Base-by-base conservation (phyloP, 2,329 filamentous ascomycete species). In the Stagonosporopsis tanaceti region DNA sequence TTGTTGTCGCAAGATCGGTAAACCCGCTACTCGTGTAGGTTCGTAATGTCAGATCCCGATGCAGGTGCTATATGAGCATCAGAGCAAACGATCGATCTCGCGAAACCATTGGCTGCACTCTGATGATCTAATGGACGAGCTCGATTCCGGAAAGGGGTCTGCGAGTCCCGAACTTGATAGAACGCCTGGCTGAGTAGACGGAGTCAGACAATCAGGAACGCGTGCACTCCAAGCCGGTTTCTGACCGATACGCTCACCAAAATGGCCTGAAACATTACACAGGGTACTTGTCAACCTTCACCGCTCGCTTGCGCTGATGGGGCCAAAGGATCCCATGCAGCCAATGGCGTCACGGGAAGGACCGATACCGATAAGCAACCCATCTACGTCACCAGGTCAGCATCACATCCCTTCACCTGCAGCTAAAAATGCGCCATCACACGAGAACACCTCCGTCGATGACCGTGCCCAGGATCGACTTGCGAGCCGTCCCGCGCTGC, bases 391-490 rank as follows among this genome's bases (percentile, higher is more conserved):
- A 60, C 53, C 57, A 50, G 57, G 59, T 63, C 65, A 66, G 56
- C 59, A 53, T 45, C 61, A 30, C 50, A 61, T 32, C 53, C 52
- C 38, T 56, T 46, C 41, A 61, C 56, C 61, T 74, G 72, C 71
- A 73, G 66, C 71, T 73, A 73, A 51, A 59, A 47, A 45, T 40
- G 42, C 46, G 39, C 61, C 60, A 53, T 71, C 70, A 70, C 68
- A 64, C 60, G 30, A 50, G 46, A 59, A 65, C 59, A 53, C 55
- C 38, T 56, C 59, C 57, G 61, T 59, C 57, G 41, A 62, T 54
- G 62, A 56, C 66, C 63, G 64, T 68, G 69, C 69, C 65, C 68
- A 73, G 66, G 73, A 74, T 74, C 73, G 66, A 73, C 71, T 70
- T 69, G 63, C 66, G 71, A 72, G 70, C 67, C 72, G 72, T 71